phyloP scores from a whole-genome alignment of 441 rosid species.

The Populus tomentosa region DNA sequence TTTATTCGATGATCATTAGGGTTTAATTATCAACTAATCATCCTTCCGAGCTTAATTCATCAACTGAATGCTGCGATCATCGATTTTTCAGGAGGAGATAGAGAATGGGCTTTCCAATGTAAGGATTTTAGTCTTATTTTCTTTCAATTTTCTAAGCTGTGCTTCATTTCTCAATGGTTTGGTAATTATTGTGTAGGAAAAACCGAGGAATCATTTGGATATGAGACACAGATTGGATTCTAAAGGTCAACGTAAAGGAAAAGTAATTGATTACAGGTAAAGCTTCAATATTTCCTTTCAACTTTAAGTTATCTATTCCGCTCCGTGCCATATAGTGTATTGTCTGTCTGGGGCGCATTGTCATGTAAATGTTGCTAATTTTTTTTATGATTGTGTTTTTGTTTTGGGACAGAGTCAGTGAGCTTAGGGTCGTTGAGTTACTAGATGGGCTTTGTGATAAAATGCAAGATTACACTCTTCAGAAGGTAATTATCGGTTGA shows the following conservation, averaged over 20 bases:
- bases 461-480: constrained; percentile 91
- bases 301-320: not conserved
- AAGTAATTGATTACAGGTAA: constrained; percentile 89
- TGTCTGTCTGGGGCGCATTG: too few species aligned
- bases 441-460: constrained; percentile 87
- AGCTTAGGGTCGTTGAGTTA: constrained; percentile 86
- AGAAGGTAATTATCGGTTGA: constrained; percentile 44
- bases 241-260: constrained; percentile 88
- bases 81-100: constrained; percentile 65
- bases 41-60: not conserved
- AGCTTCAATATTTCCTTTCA: constrained; percentile 6
- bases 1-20: not conserved
- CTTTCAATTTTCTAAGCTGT: not conserved
- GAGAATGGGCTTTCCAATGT: constrained; percentile 77
- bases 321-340: too few species aligned
- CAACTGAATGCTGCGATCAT: constrained; percentile 2
- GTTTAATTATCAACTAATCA: not conserved
- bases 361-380: not conserved
- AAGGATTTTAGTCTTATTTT: constrained; percentile 5
- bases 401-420: constrained; percentile 57
- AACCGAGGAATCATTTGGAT: constrained; percentile 92
- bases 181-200: constrained; percentile 43
- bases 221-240: constrained; percentile 89
- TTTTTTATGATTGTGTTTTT: not conserved
- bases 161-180: not conserved